Conservation (phyloP, 257 asterid species). For the Solanum dulcamara region DNA sequence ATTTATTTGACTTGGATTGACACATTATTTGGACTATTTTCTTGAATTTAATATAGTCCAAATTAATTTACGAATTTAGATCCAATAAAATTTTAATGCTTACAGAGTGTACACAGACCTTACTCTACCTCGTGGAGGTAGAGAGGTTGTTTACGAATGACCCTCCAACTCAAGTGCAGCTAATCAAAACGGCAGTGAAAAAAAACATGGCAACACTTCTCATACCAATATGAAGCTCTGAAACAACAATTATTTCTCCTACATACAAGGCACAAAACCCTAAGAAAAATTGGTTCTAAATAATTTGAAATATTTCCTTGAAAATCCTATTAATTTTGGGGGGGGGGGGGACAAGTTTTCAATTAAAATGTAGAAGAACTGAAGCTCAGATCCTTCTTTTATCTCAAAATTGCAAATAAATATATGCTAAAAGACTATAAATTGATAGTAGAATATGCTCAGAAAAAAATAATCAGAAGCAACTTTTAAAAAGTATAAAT, state of each 20-base stretch:
- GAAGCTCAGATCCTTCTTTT: not conserved
- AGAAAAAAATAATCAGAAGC: not conserved
- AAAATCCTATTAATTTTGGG: no score
- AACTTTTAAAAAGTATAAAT: not conserved
- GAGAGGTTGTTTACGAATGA: not conserved
- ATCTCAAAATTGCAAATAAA: not conserved
- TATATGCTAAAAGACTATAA: not conserved
- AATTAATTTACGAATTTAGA: no score
- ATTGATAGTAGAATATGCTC: not conserved
- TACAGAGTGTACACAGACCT: not conserved
- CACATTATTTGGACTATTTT: no score
- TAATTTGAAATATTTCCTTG: not conserved
- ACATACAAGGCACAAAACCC: not conserved
- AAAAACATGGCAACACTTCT: not conserved
- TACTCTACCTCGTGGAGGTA: not conserved
- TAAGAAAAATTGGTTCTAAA: not conserved
- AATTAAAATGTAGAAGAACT: no score
- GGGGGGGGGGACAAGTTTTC: no score
- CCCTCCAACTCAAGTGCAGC: rapidly evolving
- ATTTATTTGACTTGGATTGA: no score
- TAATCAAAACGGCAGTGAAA: not conserved
- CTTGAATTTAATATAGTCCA: no score
- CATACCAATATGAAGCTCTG: not conserved
- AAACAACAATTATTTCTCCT: not conserved
- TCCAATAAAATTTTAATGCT: no score